These are phyloP conservation scores for Globisporangium mamillatum DNA, from an alignment of 352 stramenopile species.

Conservation along the genomic window DNA sequence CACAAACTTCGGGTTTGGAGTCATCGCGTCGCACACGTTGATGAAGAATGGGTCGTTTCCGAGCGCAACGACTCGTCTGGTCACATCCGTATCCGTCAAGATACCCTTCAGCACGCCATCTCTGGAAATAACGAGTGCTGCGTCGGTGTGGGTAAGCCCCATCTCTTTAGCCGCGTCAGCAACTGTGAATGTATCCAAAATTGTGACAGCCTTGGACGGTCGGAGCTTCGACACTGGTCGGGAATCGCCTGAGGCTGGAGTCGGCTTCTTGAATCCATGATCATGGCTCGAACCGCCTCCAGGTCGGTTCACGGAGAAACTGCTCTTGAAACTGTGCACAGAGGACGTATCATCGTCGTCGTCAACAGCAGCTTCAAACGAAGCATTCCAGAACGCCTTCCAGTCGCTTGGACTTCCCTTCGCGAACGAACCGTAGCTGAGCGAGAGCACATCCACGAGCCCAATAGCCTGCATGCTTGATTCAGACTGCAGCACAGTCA, in stretches of 20 bases:
- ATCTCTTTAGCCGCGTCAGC: slow-evolving; percentile 90
- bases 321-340: slow-evolving; percentile 79
- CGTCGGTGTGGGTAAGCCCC: slow-evolving; percentile 87
- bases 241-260: slow-evolving; percentile 79
- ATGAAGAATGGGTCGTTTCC: slow-evolving; percentile 86
- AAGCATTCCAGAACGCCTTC: slow-evolving; percentile 90
- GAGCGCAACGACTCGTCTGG: slow-evolving; percentile 76
- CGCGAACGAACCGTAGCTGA: slow-evolving; percentile 87
- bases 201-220: slow-evolving; percentile 89
- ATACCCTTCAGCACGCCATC: slow-evolving; percentile 93
- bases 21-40: slow-evolving; percentile 84
- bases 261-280: slow-evolving; percentile 35
- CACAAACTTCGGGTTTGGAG: slow-evolving; percentile 86
- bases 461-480: slow-evolving; percentile 63
- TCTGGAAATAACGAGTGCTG: slow-evolving; percentile 90
- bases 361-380: slow-evolving; percentile 70
- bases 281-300: slow-evolving; percentile 36
- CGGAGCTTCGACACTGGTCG: slow-evolving; percentile 88
- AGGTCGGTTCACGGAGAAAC: slow-evolving; percentile 54
- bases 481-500: slow-evolving; percentile 79
- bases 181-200: slow-evolving; percentile 82
- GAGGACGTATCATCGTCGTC: slow-evolving; percentile 78
- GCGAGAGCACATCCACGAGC: slow-evolving; percentile 83
- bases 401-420: slow-evolving; percentile 86
- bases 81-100: slow-evolving; percentile 93